These are phyloP conservation scores for Bipolaris victoriae DNA, from an alignment of 2,329 filamentous ascomycete genomes.

Conservation along the genomic window DNA sequence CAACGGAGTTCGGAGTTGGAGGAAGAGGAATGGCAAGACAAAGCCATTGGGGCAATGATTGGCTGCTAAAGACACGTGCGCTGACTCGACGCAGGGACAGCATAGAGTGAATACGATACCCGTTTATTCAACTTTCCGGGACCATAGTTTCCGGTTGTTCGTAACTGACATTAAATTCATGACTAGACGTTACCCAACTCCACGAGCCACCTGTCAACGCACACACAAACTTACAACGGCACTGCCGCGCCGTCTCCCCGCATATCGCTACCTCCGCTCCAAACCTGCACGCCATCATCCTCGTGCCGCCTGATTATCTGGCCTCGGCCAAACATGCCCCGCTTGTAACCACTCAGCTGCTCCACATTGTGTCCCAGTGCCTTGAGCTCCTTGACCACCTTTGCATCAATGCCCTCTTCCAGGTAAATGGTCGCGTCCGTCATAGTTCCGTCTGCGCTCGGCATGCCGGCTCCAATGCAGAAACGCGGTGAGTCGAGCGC, in stretches of 20 bases:
- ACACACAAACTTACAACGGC: slow-evolving; percentile 44
- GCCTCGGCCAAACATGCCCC: slow-evolving; percentile 80
- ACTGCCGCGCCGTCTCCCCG: slow-evolving; percentile 81
- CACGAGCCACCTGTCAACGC: too few species aligned
- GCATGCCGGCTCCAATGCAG: slow-evolving; percentile 79
- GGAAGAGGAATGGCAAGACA: slow-evolving; percentile 67
- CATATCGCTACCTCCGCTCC: slow-evolving; percentile 87
- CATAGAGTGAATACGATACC: neutral
- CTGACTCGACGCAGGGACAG: neutral
- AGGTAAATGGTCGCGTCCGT: slow-evolving; percentile 72
- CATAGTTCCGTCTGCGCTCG: slow-evolving; percentile 62
- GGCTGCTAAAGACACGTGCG: neutral
- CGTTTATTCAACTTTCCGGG: neutral
- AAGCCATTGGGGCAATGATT: slow-evolving; percentile 1
- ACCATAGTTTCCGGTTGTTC: neutral
- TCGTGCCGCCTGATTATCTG: slow-evolving; percentile 82
- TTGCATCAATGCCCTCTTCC: slow-evolving; percentile 78
- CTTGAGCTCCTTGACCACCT: slow-evolving; percentile 70
- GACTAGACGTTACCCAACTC: too few species aligned
- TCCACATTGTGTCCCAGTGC: slow-evolving; percentile 75
- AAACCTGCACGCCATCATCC: slow-evolving; percentile 77
- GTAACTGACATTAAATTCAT: neutral
- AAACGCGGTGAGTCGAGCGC: slow-evolving; percentile 91
- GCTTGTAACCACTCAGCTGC: slow-evolving; percentile 68
- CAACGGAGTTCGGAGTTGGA: slow-evolving; percentile 79